These are phyloP conservation scores for Hanseniaspora sp. DNA, from an alignment of 1,139 yeast species.

Conservation along the genomic window DNA sequence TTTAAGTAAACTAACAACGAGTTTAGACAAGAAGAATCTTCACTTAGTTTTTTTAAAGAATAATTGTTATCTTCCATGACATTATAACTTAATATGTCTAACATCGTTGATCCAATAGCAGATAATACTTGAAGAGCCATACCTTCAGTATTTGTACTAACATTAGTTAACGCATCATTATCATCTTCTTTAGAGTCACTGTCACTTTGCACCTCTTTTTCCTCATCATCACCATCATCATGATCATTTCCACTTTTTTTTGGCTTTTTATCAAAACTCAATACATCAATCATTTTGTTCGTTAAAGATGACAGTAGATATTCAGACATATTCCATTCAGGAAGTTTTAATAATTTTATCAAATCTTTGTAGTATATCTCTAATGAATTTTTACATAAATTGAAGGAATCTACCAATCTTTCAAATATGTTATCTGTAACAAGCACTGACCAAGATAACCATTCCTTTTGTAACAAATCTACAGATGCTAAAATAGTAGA, in stretches of 20 bases:
- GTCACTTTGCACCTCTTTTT: background rate
- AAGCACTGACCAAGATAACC: conserved; percentile 2
- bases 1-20: background rate
- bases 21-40: background rate
- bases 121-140: conserved; percentile 49
- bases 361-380: conserved; percentile 50
- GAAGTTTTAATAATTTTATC: conserved; percentile 36
- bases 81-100: conserved; percentile 23
- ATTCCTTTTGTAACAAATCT: background rate
- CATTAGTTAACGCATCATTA: background rate
- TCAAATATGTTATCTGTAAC: conserved; percentile 31
- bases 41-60: background rate
- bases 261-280: conserved; percentile 25
- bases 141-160: conserved; percentile 34
- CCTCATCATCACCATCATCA: conserved; percentile 33
- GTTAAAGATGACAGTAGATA: conserved; percentile 37
- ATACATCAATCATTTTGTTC: conserved; percentile 33
- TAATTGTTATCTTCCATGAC: background rate
- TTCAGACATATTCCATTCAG: conserved; percentile 56
- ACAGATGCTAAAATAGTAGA: background rate
- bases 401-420: conserved; percentile 34
- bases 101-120: conserved; percentile 40
- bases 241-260: conserved; percentile 46
- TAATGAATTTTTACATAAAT: conserved; percentile 35
- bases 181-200: background rate